Evolutionary conservation across 768 basidiomycete species (phyloP).

Genomic region (Pulveroboletus sp.): DNA sequence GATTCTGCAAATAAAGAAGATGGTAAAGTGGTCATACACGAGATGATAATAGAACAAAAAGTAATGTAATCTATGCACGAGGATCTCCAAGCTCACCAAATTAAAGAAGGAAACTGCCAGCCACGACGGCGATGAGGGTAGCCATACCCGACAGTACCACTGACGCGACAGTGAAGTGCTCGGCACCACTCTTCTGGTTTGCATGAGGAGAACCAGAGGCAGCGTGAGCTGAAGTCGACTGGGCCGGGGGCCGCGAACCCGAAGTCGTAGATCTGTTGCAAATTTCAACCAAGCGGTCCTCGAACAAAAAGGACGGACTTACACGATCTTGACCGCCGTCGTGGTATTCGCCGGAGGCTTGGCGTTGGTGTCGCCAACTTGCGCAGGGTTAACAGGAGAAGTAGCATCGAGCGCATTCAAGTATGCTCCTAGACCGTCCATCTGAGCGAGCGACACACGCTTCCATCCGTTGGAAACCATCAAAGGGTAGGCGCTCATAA

Average conservation of each 20-base stretch:
- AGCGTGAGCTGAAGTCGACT: constrained; percentile 9
- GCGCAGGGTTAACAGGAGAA: constrained; percentile 27
- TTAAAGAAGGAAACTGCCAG: constrained; percentile 24
- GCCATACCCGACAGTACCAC: constrained; percentile 23
- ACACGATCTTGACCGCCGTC: constrained; percentile 3
- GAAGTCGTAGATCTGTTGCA: constrained; percentile 4
- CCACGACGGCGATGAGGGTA: constrained; percentile 20
- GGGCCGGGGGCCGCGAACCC: not conserved
- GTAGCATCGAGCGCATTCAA: constrained; percentile 40
- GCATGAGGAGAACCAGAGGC: constrained; percentile 24
- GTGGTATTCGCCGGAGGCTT: constrained; percentile 18
- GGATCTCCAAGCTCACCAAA: not conserved
- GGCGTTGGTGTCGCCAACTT: constrained; percentile 17
- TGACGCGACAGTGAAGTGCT: constrained; percentile 21
- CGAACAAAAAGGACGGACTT: not conserved
- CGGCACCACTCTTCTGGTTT: constrained; percentile 34
- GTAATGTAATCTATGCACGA: constrained; percentile 11
- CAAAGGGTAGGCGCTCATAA: constrained; percentile 60
- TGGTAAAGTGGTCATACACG: constrained; percentile 3
- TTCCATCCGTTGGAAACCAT: constrained; percentile 72
- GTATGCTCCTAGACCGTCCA: constrained; percentile 40
- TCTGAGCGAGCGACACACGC: constrained; percentile 49
- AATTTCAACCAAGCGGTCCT: not conserved
- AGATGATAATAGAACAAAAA: not conserved
- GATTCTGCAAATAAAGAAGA: constrained; percentile 4